Base-by-base conservation (phyloP, 805 yeast genomes). In the Zygosaccharomyces bailii region DNA sequence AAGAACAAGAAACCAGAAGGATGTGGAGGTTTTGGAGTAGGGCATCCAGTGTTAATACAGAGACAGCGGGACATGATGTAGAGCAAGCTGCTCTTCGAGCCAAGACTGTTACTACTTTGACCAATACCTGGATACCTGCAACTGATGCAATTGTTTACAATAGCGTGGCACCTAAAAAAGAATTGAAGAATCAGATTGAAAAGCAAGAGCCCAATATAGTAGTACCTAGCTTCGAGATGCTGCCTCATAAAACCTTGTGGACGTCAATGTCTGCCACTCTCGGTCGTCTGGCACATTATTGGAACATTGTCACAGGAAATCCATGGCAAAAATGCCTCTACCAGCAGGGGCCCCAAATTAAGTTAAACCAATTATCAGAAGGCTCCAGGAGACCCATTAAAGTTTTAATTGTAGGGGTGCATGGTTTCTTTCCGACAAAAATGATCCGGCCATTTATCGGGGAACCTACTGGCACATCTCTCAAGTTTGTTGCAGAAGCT, bases 401-500 rank as follows among this genome's bases (percentile, higher is more conserved):
- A 50, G 86, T 86, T 0, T 74, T 91, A 23, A 84, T 93, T 27
- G 79, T 91, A 46, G 99, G 99, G 0, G 90, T 91, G 1, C 99
- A 91, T 67, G 99, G 99, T 0, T 91, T 90, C 59, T 91, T 93
- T 69, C 99, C 99, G 0, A 85, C 88, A 1, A 79, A 76, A 50
- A 81, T 88, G 74, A 71, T 93, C 7, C 69, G 99, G 41, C 89
- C 96, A 0, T 58, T 91, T 11, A 81, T 91, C 41, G 99, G 99
- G 2, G 89, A 90, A 50, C 99, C 99, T 3, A 93, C 95, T 16
- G 99, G 99, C 0, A 91, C 99, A 0, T 91, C 98, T 0, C 73
- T 84, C 36, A 84, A 84, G 60, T 93, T 91, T 66, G 88, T 96
- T 25, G 82, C 79, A 51, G 97, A 89, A 57, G 97, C 96, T 0